Evolutionary conservation across 495 filamentous ascomycete species (phyloP).

Genomic region (Penicillium antarcticum): DNA sequence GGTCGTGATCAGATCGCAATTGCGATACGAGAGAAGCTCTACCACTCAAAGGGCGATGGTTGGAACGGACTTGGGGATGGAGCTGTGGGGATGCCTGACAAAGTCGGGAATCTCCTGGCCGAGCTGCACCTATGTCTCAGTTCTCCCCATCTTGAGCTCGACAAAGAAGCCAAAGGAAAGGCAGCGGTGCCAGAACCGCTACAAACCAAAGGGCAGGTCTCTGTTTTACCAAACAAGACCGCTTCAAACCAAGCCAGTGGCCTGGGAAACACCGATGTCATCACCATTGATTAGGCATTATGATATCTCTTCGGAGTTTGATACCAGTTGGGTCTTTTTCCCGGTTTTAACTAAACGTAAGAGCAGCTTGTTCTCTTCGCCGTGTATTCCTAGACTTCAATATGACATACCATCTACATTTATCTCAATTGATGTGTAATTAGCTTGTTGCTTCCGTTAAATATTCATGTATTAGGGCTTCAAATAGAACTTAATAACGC

Average conservation of each 20-base stretch:
- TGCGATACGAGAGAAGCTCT: conserved; percentile 31
- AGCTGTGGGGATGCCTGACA: conserved; percentile 33
- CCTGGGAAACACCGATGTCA: conserved; percentile 26
- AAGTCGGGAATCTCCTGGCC: conserved; percentile 39
- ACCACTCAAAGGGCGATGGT: conserved; percentile 42
- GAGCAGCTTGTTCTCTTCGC: conserved; percentile 7
- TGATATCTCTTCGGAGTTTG: background rate
- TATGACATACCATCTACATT: conserved; percentile 13
- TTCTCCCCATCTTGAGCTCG: conserved; percentile 10
- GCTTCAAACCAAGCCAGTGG: conserved; percentile 10
- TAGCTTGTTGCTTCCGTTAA: background rate
- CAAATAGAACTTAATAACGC: conserved; percentile 19
- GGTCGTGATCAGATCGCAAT: conserved; percentile 15
- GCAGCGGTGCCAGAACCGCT: background rate
- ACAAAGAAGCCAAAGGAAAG: conserved; percentile 3
- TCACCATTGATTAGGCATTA: conserved; percentile 37
- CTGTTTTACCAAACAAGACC: conserved; percentile 1
- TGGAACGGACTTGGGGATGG: conserved; percentile 50
- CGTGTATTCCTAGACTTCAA: conserved; percentile 28
- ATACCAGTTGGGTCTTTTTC: background rate
- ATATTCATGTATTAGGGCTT: background rate
- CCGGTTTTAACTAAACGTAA: conserved; percentile 1
- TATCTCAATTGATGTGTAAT: conserved; percentile 1
- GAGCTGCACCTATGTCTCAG: conserved; percentile 32
- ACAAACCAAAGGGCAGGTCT: background rate